Conservation (phyloP, 768 basidiomycete genomes). For the Suillus tomentosus region DNA sequence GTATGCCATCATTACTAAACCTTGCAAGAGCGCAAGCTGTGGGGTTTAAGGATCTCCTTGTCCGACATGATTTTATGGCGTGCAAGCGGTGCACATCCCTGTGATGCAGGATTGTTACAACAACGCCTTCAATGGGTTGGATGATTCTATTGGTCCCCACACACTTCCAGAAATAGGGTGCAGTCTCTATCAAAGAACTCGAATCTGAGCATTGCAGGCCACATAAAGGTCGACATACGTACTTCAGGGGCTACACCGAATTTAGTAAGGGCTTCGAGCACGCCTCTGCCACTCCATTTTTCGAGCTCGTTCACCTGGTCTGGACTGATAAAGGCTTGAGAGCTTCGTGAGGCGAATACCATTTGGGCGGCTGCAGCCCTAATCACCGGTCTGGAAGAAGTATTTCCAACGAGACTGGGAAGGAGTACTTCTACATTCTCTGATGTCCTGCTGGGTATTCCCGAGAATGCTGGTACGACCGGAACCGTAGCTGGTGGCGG, state of each 20-base stretch:
- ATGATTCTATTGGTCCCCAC: conserved; percentile 42
- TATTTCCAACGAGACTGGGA: conserved; percentile 6
- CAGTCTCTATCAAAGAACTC: conserved; percentile 41
- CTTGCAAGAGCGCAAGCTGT: not conserved
- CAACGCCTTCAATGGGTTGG: conserved; percentile 12
- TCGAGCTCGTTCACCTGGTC: conserved; percentile 61
- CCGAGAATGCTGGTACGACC: conserved; percentile 39
- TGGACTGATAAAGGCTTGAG: conserved; percentile 76
- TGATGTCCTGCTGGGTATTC: conserved; percentile 15
- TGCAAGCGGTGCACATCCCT: not conserved
- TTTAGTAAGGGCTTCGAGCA: conserved; percentile 56
- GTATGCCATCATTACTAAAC: not conserved
- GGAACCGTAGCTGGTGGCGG: conserved; percentile 50
- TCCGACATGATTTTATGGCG: not conserved
- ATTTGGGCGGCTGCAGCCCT: conserved; percentile 81
- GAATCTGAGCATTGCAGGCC: conserved; percentile 12
- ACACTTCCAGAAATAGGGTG: conserved; percentile 59
- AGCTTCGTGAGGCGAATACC: conserved; percentile 76
- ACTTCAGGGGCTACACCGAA: conserved; percentile 54
- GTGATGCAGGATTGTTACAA: conserved; percentile 7
- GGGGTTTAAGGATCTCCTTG: not conserved
- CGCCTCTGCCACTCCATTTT: conserved; percentile 59
- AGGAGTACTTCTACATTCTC: conserved; percentile 2
- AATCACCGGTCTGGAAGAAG: conserved; percentile 40
- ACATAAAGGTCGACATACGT: conserved; percentile 21